These are phyloP conservation scores for Lachancea sp. DNA, from an alignment of 805 yeast species.

Conservation along the genomic window DNA sequence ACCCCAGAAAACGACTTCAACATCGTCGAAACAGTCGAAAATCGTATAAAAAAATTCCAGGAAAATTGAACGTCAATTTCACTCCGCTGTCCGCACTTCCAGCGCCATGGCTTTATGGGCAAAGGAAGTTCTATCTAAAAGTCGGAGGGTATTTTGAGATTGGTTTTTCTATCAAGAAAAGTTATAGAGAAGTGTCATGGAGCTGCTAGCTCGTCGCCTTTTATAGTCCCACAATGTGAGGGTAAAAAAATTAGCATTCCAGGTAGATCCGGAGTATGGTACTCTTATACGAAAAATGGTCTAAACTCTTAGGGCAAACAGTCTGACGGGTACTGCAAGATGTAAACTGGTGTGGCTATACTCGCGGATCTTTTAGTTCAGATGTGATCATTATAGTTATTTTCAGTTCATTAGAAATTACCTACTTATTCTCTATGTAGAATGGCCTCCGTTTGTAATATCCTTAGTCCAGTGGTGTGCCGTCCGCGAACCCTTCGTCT, in stretches of 20 bases:
- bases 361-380: too few species aligned
- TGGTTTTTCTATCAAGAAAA: background rate
- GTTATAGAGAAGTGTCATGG: background rate
- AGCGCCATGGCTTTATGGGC: background rate
- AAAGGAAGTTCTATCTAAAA: background rate
- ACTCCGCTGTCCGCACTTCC: background rate
- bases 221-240: background rate
- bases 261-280: too few species aligned
- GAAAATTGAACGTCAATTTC: background rate
- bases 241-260: too few species aligned
- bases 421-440: too few species aligned
- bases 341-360: too few species aligned
- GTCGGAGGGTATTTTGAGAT: background rate
- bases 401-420: too few species aligned
- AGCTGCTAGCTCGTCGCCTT: background rate
- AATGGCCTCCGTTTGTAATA: too few species aligned
- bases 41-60: background rate
- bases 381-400: too few species aligned
- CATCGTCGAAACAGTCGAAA: background rate
- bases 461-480: constrained; percentile 6
- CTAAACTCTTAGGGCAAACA: too few species aligned
- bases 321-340: too few species aligned
- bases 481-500: constrained; percentile 15
- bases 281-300: too few species aligned
- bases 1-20: background rate